Conservation (phyloP, 495 filamentous ascomycete species). For the Lepraria neglecta region DNA sequence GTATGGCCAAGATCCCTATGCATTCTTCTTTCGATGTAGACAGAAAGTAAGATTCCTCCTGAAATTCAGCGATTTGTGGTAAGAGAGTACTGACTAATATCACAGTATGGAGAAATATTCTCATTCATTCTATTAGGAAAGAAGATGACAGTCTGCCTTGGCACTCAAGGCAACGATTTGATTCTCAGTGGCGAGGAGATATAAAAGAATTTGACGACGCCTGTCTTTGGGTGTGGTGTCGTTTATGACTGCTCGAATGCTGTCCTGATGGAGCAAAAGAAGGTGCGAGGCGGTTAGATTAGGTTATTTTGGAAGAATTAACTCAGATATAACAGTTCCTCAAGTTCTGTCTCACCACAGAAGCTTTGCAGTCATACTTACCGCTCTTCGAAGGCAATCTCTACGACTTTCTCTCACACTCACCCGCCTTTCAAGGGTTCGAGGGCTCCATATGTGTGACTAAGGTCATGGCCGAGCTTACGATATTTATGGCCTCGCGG, state of each 20-base stretch:
- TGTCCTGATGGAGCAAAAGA: conserved; percentile 66
- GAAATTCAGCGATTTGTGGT: no score
- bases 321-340: conserved; percentile 43
- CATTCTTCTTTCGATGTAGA: conserved; percentile 52
- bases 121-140: conserved; percentile 59
- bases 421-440: conserved; percentile 20
- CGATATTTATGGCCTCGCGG: conserved; percentile 60
- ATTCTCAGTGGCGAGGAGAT: conserved; percentile 61
- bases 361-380: conserved; percentile 58
- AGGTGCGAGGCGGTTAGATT: conserved; percentile 34
- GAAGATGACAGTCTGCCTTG: conserved; percentile 56
- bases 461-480: conserved; percentile 53
- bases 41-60: conserved; percentile 39
- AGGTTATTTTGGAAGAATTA: background rate
- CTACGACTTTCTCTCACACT: conserved; percentile 44
- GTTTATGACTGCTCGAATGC: conserved; percentile 62
- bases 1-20: conserved; percentile 60
- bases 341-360: conserved; percentile 57
- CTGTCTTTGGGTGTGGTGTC: conserved; percentile 58
- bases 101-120: conserved; percentile 58
- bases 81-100: conserved; percentile 1
- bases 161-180: conserved; percentile 57
- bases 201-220: conserved; percentile 54
- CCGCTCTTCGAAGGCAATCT: conserved; percentile 50
- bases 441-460: conserved; percentile 48